Evolutionary conservation across 2,329 filamentous ascomycete genomes (phyloP).

Genomic region (Xylaria sp.): DNA sequence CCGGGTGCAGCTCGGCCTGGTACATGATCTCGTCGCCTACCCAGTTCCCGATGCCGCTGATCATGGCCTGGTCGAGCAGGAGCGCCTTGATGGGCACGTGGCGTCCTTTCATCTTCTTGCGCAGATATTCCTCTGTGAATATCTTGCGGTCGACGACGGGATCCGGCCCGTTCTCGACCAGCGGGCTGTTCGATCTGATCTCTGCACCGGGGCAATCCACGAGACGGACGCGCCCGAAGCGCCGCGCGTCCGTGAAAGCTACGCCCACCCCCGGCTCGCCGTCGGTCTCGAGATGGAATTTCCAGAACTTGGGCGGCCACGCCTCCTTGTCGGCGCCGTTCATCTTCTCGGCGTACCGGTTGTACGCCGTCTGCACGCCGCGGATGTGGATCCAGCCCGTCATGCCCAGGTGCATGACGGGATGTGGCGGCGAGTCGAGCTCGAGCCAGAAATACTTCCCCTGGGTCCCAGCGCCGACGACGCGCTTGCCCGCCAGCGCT

Average conservation of each 20-base stretch:
- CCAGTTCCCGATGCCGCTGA: constrained; percentile 97
- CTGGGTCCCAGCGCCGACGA: constrained; percentile 78
- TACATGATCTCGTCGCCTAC: constrained; percentile 95
- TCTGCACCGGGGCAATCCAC: constrained; percentile 81
- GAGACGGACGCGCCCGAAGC: constrained; percentile 82
- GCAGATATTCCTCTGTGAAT: constrained; percentile 81
- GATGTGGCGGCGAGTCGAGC: constrained; percentile 83
- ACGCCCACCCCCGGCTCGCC: constrained; percentile 55
- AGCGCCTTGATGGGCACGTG: constrained; percentile 90
- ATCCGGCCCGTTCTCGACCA: constrained; percentile 94
- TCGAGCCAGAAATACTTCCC: constrained; percentile 95
- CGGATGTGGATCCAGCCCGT: constrained; percentile 90
- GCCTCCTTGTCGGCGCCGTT: constrained; percentile 67
- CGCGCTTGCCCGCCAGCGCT: constrained; percentile 79
- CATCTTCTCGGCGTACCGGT: constrained; percentile 81
- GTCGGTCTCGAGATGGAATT: constrained; percentile 79
- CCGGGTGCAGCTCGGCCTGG: constrained; percentile 87
- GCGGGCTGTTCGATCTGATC: constrained; percentile 79
- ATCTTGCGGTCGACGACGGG: constrained; percentile 83
- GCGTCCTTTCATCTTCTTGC: constrained; percentile 75
- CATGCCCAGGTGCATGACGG: constrained; percentile 89
- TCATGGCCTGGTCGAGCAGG: constrained; percentile 85
- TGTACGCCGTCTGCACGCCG: constrained; percentile 80
- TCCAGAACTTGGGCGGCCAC: constrained; percentile 93
- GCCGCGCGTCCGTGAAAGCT: constrained; percentile 85